These are phyloP conservation scores for Berkeleyomyces basicola DNA, from an alignment of 2,329 filamentous ascomycete species.

Conservation along the genomic window DNA sequence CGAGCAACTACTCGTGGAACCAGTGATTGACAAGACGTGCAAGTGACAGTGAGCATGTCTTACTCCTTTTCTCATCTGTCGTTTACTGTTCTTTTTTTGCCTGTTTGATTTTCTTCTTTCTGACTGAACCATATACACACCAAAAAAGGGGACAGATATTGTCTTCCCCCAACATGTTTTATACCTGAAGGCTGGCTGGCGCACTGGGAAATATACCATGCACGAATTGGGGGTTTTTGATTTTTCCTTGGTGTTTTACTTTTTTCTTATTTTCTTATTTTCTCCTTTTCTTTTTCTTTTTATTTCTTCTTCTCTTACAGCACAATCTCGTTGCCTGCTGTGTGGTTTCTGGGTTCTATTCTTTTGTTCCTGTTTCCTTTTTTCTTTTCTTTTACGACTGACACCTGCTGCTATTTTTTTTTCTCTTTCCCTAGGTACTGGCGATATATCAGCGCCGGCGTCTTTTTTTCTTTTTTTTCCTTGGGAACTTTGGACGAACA, in stretches of 20 bases:
- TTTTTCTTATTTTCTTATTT: conserved; percentile 12
- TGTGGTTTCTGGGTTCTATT: neutral
- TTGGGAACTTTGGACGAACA: neutral
- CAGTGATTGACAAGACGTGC: conserved; percentile 22
- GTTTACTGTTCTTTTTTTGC: conserved; percentile 7
- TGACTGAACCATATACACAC: neutral
- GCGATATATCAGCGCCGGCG: neutral
- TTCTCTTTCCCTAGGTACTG: neutral
- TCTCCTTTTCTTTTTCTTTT: conserved; percentile 6
- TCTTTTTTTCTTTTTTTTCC: neutral
- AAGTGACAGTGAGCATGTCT: no score
- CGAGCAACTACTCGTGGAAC: conserved; percentile 42
- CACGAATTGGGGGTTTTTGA: neutral
- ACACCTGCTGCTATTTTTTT: conserved; percentile 1
- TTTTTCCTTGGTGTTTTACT: conserved; percentile 12
- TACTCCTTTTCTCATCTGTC: neutral
- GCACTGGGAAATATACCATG: conserved; percentile 2
- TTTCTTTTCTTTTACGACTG: conserved; percentile 4
- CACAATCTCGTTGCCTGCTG: neutral
- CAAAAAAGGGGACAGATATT: neutral
- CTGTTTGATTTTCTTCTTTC: neutral
- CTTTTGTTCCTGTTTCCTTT: conserved; percentile 1
- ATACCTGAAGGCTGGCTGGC: conserved; percentile 3
- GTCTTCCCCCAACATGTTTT: conserved; percentile 7
- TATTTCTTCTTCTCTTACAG: conserved; percentile 4